Evolutionary conservation across 2,329 filamentous ascomycete species (phyloP).

Genomic region (Colletotrichum chlorophyti): DNA sequence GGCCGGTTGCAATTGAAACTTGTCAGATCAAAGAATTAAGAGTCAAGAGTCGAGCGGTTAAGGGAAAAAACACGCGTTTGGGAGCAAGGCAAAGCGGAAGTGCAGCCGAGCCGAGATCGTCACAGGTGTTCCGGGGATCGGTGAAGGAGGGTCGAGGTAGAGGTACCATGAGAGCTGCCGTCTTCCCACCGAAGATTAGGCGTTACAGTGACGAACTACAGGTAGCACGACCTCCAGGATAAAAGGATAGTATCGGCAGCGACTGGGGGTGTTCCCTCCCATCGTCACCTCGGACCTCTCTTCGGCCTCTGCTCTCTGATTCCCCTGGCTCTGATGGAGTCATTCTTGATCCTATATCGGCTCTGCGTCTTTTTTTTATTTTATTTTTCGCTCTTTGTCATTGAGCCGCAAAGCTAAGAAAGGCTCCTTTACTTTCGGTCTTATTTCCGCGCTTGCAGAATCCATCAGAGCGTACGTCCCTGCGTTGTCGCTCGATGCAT

Average conservation of each 20-base stretch:
- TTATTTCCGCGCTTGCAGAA: too few relatives aligned
- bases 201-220: neutral
- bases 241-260: slow-evolving; percentile 15
- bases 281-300: slow-evolving; percentile 21
- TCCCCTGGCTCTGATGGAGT: slow-evolving; percentile 17
- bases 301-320: slow-evolving; percentile 11
- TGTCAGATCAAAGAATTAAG: neutral
- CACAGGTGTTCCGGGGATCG: slow-evolving; percentile 19
- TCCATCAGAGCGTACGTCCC: neutral
- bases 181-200: neutral
- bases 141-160: slow-evolving; percentile 13
- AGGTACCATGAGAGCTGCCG: slow-evolving; percentile 9
- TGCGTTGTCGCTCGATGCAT: neutral
- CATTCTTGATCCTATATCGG: slow-evolving; percentile 24
- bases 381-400: too few relatives aligned
- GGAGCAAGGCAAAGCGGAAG: slow-evolving; percentile 16
- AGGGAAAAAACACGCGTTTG: neutral
- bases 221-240: slow-evolving; percentile 19
- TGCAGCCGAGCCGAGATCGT: slow-evolving; percentile 27
- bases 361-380: neutral
- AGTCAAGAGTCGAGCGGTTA: slow-evolving; percentile 19
- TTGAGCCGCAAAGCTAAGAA: neutral
- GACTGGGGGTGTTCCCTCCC: neutral
- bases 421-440: too few relatives aligned
- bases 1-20: slow-evolving; percentile 26